Evolutionary conservation across 1,284 basidiomycete genomes (phyloP), one percentile per base, ranked within the genome.

Genomic region (Puccinia brachypodii): DNA sequence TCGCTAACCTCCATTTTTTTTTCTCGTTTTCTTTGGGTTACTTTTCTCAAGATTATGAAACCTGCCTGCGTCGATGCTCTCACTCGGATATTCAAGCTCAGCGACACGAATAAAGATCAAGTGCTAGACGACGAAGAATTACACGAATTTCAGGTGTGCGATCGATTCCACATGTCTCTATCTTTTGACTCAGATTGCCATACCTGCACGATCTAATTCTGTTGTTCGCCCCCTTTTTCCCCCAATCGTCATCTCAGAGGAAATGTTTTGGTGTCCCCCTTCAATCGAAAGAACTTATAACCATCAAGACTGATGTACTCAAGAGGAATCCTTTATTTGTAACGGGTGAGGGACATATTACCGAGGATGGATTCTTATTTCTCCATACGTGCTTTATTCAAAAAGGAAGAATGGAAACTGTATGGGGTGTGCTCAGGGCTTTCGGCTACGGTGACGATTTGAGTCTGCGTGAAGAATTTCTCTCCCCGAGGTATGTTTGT

Each of bases 331-430:
- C 88, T 78, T 85, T 87, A 8, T 84, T 84, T 22, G 84, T 86
- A 11, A 87, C 88, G 14, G 85, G 84, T n/a, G 85, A 86, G 22
- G 87, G 88, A 84, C 93, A 93, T n/a, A 89, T 99, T 82, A 98
- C 96, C 1, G 94, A 97, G 87, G 90, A 92, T 14, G 96, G 96
- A 0, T 98, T 98, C 88, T 88, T 98, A 68, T 96, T 95, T 85
- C 90, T 99, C 14, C 95, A 98, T 87, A 98, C 96, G 3, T 94
- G 93, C 84, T 99, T 99, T 88, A 98, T 99, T 83, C 96, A 98
- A 88, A 92, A 94, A 76, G 97, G 96, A 16, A 90, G 97, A 64
- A 90, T 98, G 83, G 96, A 99, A 87, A 99, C 97, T 36, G 98
- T 96, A 0, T 99, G 96, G 96, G 96, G 95, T 1, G 95, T 98